These are phyloP conservation scores for Candida quercuum DNA, from an alignment of 805 yeast species.

Conservation along the genomic window DNA sequence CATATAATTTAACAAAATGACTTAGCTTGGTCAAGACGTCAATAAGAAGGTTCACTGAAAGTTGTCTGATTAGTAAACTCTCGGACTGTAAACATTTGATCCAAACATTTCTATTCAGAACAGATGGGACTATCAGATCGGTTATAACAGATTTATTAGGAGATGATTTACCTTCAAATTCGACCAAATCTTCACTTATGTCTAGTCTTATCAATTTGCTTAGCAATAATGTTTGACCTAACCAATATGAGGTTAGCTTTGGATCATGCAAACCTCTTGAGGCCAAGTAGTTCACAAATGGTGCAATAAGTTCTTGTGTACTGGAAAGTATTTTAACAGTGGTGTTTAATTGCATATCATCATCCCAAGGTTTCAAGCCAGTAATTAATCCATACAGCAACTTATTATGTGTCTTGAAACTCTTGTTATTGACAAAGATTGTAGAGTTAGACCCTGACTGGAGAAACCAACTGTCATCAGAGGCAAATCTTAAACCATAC, in stretches of 20 bases:
- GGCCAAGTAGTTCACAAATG: conserved; percentile 55
- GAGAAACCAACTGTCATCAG: conserved; percentile 47
- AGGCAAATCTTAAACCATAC: conserved; percentile 39
- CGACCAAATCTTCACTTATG: conserved; percentile 38
- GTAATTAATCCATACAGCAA: conserved; percentile 57
- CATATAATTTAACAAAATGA: conserved; percentile 31
- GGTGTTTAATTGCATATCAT: conserved; percentile 53
- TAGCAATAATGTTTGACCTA: conserved; percentile 62
- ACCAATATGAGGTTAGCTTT: conserved; percentile 73
- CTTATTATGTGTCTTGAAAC: conserved; percentile 62
- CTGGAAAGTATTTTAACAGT: conserved; percentile 42
- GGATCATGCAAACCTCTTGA: conserved; percentile 77
- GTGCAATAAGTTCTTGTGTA: conserved; percentile 68
- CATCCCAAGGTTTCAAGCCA: conserved; percentile 77
- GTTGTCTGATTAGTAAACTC: conserved; percentile 49
- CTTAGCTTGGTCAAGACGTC: conserved; percentile 51
- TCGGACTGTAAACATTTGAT: conserved; percentile 53
- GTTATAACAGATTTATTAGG: conserved; percentile 36
- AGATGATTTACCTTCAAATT: conserved; percentile 18
- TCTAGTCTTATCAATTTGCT: conserved; percentile 54
- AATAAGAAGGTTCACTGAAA: conserved; percentile 55
- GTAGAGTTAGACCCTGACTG: conserved; percentile 23
- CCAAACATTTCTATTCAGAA: conserved; percentile 53
- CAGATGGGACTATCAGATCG: conserved; percentile 60
- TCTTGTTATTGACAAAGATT: conserved; percentile 41